A percentile compares a stretch with the other conserved stretches of the same genome.
These are phyloP conservation scores for Clarireedia sp. DNA, from an alignment of 2,329 filamentous ascomycete species.

Conservation along the genomic window DNA sequence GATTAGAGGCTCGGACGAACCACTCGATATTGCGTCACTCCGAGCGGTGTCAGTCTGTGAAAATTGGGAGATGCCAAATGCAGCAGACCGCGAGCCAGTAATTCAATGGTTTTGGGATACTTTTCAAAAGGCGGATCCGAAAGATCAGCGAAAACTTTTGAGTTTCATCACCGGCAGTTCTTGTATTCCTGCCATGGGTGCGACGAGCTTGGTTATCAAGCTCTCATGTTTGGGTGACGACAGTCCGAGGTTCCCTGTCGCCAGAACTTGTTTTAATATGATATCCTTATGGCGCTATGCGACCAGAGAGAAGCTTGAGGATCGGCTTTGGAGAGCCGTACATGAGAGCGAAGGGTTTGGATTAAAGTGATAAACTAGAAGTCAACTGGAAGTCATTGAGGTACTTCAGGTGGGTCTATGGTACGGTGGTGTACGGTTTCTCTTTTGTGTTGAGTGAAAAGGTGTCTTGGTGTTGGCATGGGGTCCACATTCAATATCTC, in stretches of 20 bases:
- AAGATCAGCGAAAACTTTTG: conserved; percentile 69
- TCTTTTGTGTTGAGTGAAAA: conserved; percentile 7
- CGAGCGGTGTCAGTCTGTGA: conserved; percentile 74
- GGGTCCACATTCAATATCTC: no score
- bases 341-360: conserved; percentile 87
- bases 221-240: conserved; percentile 71
- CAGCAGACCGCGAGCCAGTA: conserved; percentile 54
- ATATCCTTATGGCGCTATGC: conserved; percentile 68
- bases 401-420: neutral
- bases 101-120: conserved; percentile 85
- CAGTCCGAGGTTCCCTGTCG: conserved; percentile 67
- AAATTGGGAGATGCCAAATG: conserved; percentile 57
- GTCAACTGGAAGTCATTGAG: neutral
- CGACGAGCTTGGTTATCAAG: conserved; percentile 69
- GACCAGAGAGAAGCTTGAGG: conserved; percentile 58
- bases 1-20: conserved; percentile 75
- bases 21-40: conserved; percentile 69
- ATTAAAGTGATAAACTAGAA: conserved; percentile 49
- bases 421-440: neutral
- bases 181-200: conserved; percentile 80
- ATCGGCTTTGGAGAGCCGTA: conserved; percentile 77
- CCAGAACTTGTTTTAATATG: conserved; percentile 86
- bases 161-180: conserved; percentile 88
- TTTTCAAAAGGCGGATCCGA: conserved; percentile 57
- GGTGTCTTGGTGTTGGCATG: neutral